phyloP scores from a whole-genome alignment of 2,329 filamentous ascomycete genomes.

The Pseudogymnoascus sp. region DNA sequence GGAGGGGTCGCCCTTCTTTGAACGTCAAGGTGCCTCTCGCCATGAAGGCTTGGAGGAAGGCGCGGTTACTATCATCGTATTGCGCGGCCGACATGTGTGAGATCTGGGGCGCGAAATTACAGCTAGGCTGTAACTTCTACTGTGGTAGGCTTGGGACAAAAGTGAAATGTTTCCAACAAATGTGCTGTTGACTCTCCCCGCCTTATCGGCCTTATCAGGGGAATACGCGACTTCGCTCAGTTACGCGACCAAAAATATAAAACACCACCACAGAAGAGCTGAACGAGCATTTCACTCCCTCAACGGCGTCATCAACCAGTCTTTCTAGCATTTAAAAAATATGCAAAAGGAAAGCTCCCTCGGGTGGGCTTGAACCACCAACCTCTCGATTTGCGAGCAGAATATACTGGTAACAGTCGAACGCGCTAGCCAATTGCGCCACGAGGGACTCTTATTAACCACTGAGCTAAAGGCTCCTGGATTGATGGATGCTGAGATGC shows the following conservation, averaged over 20 bases:
- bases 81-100: conserved; percentile 2
- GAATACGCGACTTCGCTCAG: conserved; percentile 6
- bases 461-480: neutral
- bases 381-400: conserved; percentile 9
- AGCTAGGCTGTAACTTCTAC: conserved; percentile 3
- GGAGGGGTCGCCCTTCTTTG: conserved; percentile 61
- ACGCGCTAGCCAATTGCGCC: conserved; percentile 11
- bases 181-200: neutral
- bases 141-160: neutral
- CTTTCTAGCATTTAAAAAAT: neutral
- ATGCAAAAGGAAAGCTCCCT: neutral
- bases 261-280: neutral
- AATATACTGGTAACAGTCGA: conserved; percentile 8
- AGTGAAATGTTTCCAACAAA: neutral
- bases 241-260: conserved; percentile 7
- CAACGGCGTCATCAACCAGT: neutral
- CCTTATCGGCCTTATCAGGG: neutral
- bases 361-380: conserved; percentile 10
- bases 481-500: neutral
- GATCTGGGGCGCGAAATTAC: neutral
- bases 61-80: conserved; percentile 60
- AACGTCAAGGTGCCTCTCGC: conserved; percentile 71
- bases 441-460: conserved; percentile 6
- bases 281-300: neutral
- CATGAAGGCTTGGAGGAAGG: conserved; percentile 85